Evolutionary conservation across 345 rosid genomes (phyloP).

Genomic region (Nephelium lappaceum): DNA sequence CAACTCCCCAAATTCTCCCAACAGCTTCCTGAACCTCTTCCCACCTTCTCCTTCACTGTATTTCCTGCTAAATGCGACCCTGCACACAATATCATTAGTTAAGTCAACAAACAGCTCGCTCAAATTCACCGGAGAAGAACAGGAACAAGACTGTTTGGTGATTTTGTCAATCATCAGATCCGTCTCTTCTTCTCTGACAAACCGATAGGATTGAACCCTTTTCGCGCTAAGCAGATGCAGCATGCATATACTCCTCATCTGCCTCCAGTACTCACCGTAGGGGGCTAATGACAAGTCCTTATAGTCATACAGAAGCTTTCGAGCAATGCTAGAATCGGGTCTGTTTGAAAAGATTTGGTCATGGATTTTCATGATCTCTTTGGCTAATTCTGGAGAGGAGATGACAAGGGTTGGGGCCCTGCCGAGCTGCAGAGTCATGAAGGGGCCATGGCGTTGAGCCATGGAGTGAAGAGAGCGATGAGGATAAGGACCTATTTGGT

Average conservation of each 20-base stretch:
- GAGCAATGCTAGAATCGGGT: background rate
- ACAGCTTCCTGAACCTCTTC: background rate
- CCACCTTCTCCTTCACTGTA: background rate
- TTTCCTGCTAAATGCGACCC: constrained; percentile 4
- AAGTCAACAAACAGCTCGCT: background rate
- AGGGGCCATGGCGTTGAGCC: background rate
- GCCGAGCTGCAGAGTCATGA: constrained; percentile 5
- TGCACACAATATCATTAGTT: background rate
- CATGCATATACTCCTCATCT: background rate
- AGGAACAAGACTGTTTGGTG: background rate
- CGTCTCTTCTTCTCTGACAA: background rate
- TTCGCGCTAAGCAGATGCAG: background rate
- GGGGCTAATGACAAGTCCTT: background rate
- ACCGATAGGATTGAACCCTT: background rate
- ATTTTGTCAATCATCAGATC: background rate
- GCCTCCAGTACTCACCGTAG: constrained; percentile 6
- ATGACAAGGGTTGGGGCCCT: background rate
- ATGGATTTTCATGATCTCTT: constrained; percentile 2
- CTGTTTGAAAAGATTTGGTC: background rate
- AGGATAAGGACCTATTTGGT: background rate
- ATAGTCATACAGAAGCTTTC: background rate
- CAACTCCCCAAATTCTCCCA: background rate
- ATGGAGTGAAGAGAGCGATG: background rate
- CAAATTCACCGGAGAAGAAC: background rate
- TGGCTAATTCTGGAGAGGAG: background rate